Conservation (phyloP, 768 basidiomycete species). For the Boletus tylopilopsis region DNA sequence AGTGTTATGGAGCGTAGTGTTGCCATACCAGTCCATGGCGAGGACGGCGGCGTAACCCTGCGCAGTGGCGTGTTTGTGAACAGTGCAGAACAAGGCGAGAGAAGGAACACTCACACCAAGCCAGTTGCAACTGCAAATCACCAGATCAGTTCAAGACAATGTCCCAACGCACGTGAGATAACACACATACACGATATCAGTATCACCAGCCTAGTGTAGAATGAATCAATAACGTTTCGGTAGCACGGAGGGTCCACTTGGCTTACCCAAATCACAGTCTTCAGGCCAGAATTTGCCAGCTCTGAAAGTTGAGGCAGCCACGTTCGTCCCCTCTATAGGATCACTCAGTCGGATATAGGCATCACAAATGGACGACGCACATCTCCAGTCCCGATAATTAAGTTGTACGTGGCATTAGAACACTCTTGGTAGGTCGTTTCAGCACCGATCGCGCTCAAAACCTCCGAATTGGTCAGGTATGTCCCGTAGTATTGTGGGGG, state of each 20-base stretch:
- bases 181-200: conserved; percentile 24
- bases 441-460: conserved; percentile 50
- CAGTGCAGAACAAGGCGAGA: background rate
- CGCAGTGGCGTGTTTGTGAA: background rate
- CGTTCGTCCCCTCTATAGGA: conserved; percentile 32
- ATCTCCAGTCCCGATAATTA: conserved; percentile 56
- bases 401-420: conserved; percentile 36
- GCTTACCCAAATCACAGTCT: conserved; percentile 40
- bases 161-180: background rate
- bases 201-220: conserved; percentile 23
- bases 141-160: conserved; percentile 1
- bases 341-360: background rate
- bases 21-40: conserved; percentile 48
- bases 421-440: conserved; percentile 48
- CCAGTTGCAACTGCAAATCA: conserved; percentile 15
- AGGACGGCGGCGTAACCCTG: conserved; percentile 36
- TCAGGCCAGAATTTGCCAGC: conserved; percentile 35
- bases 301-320: conserved; percentile 35
- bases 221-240: conserved; percentile 2
- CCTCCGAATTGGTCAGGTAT: conserved; percentile 37
- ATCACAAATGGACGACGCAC: conserved; percentile 29
- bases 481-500: conserved; percentile 54
- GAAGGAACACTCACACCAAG: conserved; percentile 31
- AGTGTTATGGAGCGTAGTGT: conserved; percentile 35
- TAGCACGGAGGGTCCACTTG: background rate